Percentiles rank a stretch among this genome's conserved stretches.
These are phyloP conservation scores for Ophiostoma ulmi DNA, from an alignment of 2,329 filamentous ascomycete species.

Conservation along the genomic window DNA sequence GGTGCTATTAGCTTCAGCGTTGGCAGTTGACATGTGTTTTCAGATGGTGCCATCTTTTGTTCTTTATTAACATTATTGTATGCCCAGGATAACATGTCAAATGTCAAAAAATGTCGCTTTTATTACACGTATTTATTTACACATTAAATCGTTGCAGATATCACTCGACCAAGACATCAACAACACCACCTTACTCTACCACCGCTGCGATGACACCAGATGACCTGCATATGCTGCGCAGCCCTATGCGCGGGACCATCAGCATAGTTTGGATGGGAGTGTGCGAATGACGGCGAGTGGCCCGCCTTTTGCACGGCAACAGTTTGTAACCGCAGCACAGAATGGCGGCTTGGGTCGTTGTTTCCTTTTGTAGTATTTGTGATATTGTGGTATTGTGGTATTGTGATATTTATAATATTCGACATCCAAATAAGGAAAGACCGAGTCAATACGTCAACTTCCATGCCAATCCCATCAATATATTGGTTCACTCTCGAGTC, in stretches of 20 bases:
- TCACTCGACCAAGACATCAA: neutral
- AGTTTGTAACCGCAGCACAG: neutral
- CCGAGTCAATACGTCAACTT: neutral
- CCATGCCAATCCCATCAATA: no score
- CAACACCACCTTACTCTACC: neutral
- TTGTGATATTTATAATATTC: neutral
- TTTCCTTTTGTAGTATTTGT: neutral
- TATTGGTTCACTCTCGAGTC: neutral
- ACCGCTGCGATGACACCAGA: neutral
- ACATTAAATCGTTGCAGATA: neutral
- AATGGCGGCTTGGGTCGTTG: neutral
- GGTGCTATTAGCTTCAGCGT: no score
- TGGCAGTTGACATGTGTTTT: no score
- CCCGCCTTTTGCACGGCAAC: neutral
- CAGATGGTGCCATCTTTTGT: no score
- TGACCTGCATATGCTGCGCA: constrained; percentile 5
- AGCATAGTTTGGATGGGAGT: neutral
- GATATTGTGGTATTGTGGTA: neutral
- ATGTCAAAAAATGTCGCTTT: no score
- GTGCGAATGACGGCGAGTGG: neutral
- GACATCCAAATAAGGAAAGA: neutral
- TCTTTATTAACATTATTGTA: no score
- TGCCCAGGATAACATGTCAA: no score
- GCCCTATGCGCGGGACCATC: neutral
- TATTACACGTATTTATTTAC: no score